phyloP scores from a whole-genome alignment of 306 rosid species.

The Pyrus communis region DNA sequence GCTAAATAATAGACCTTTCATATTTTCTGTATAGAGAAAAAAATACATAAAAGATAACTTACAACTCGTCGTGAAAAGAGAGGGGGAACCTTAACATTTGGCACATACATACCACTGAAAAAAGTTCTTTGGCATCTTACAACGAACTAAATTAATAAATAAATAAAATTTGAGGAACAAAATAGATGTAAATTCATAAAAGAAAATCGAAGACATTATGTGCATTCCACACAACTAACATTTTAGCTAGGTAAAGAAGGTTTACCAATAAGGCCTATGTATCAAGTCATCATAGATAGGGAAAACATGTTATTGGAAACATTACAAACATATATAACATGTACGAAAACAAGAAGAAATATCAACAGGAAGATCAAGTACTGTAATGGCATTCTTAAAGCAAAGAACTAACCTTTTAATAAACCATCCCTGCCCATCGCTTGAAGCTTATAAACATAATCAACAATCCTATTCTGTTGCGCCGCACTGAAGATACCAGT shows the following conservation, averaged over 20 bases:
- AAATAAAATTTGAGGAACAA: background rate
- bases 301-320: background rate
- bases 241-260: background rate
- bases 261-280: background rate
- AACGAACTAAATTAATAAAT: background rate
- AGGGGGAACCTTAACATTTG: background rate
- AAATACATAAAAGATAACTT: background rate
- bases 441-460: constrained; percentile 41
- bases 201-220: background rate
- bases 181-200: background rate
- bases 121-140: background rate
- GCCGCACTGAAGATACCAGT: constrained; percentile 74
- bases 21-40: background rate
- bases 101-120: background rate
- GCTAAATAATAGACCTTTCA: background rate
- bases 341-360: background rate
- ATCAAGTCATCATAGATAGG: background rate
- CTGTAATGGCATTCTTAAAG: background rate
- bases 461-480: constrained; percentile 79
- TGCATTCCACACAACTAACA: background rate
- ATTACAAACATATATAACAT: background rate
- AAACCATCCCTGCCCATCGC: constrained; percentile 72
- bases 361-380: background rate
- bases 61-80: background rate
- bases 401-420: constrained; percentile 58